phyloP scores from a whole-genome alignment of 2,329 filamentous ascomycete genomes.

The Aplosporella prunicola region DNA sequence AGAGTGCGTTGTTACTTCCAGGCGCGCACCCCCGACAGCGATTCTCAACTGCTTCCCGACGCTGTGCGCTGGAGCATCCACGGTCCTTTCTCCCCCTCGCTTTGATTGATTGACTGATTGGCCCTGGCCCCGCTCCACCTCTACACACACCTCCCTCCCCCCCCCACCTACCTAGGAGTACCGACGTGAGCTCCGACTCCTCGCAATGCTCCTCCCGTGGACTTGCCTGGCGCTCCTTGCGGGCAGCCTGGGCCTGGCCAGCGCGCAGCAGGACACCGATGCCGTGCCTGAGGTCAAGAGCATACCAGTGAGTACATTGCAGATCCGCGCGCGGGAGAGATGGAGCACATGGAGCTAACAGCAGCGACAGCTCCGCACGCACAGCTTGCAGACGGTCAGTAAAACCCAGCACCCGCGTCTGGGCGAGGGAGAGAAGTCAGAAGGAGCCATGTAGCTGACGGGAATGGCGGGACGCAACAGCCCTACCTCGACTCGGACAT shows the following conservation, averaged over 20 bases:
- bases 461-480: conserved; percentile 34
- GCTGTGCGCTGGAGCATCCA: conserved; percentile 3
- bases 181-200: too few species aligned
- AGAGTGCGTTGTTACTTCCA: too few species aligned
- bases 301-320: conserved; percentile 51
- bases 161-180: too few species aligned
- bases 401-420: conserved; percentile 13
- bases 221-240: conserved; percentile 29
- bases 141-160: too few species aligned
- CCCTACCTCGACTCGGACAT: conserved; percentile 97
- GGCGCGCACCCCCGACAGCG: too few species aligned
- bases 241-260: conserved; percentile 26
- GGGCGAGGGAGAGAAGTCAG: too few species aligned
- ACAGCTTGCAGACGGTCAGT: conserved; percentile 70
- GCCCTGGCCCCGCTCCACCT: background rate
- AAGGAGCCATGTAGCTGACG: too few species aligned
- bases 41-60: conserved; percentile 5
- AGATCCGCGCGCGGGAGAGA: conserved; percentile 10
- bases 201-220: conserved; percentile 27
- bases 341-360: conserved; percentile 4
- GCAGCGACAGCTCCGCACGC: conserved; percentile 63
- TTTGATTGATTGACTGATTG: background rate
- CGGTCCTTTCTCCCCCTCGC: background rate
- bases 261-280: conserved; percentile 23
- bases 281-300: conserved; percentile 45